A percentile compares a stretch with the other conserved stretches of the same genome.
Conservation (phyloP, 1,284 basidiomycete species). For the Moesziomyces antarcticus region DNA sequence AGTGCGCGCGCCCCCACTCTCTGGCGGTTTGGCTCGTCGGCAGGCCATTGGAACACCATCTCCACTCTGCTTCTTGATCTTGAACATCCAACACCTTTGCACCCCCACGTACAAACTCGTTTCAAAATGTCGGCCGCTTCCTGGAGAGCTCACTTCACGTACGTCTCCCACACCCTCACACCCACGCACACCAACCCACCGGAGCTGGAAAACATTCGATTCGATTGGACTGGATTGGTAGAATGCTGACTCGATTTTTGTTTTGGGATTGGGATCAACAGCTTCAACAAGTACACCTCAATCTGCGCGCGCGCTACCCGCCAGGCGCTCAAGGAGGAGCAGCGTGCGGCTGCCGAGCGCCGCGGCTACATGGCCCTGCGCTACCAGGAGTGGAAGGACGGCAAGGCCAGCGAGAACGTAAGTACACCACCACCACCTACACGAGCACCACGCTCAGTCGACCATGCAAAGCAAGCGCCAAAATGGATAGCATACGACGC, state of each 20-base stretch:
- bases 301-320: constrained; percentile 69
- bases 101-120: constrained; percentile 8
- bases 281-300: constrained; percentile 70
- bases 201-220: background rate
- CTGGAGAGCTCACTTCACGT: constrained; percentile 66
- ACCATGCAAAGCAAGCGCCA: too few species aligned
- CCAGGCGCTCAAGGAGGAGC: constrained; percentile 69
- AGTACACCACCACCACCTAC: too few species aligned
- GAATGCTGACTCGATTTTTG: background rate
- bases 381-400: constrained; percentile 69
- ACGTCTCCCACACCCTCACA: constrained; percentile 20
- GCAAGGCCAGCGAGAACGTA: constrained; percentile 67
- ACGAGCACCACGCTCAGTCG: too few species aligned
- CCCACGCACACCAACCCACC: background rate
- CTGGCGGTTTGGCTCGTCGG: too few species aligned
- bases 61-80: constrained; percentile 5
- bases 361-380: constrained; percentile 68
- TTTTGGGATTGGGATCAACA: constrained; percentile 22
- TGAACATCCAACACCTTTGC: constrained; percentile 9
- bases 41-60: background rate
- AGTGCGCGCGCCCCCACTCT: too few species aligned
- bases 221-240: background rate
- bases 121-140: constrained; percentile 58
- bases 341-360: constrained; percentile 68
- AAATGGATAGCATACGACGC: too few species aligned